Base-by-base conservation (phyloP, 345 rosid genomes). In the Geranium rotundifolium region DNA sequence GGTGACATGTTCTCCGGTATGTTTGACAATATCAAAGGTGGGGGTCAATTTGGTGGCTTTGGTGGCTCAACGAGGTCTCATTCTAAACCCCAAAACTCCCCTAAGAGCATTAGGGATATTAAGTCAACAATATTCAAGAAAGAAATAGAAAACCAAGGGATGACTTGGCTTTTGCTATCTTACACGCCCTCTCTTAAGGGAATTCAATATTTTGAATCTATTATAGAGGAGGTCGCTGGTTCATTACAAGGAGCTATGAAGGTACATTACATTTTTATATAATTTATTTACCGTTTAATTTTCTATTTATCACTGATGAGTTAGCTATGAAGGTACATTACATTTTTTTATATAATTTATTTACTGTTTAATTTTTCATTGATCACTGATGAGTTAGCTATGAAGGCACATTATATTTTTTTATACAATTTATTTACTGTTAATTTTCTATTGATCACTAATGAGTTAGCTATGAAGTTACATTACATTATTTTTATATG, bases 141-240 rank as follows among this genome's bases (percentile, higher is more conserved):
- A 63, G 96, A 90, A 69, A 67, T 93, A 61, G 18, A 58, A 46
- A 85, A 79, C 66, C 80, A 76, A 75, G 97, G 99, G 54, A 84
- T 90, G 90, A 85, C 89, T 56, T 93, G 97, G 99, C 82, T 93
- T 76, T 70, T 93, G 70, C 69, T 88, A 60, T 85, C 85, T 19
- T 71, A 82, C 67, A 75, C 80, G 50, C 79, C 92, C 34, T 67
- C 82, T 10, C 64, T 71, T 69, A 84, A 69, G 68, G 80, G 81
- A 63, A 76, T 67, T 13, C 75, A 76, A 67, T 69, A 79, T 75
- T 75, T 78, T 69, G 95, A 90, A 63, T 85, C 91, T 4, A 62
- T 65, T 4, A 29, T 82, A 17, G 84, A 73, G 69, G 90, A 93
- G 79, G 95, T 81, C 54, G 78, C 82, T 63, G 76, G 58, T 65